These are phyloP conservation scores for Begonia masoniana DNA, from an alignment of 306 rosid genomes.

Conservation along the genomic window DNA sequence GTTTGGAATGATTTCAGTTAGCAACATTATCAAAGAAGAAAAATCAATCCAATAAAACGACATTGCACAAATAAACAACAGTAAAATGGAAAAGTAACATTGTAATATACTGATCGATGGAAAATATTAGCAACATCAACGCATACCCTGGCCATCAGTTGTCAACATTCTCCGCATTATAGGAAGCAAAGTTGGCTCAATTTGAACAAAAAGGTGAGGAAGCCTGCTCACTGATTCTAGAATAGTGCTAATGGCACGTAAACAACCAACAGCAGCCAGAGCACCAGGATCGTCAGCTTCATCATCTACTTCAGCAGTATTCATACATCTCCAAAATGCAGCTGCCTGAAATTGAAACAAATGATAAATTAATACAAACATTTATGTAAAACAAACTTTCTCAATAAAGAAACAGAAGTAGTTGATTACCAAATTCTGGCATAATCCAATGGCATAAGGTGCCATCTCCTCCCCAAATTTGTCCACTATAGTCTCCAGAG, in stretches of 20 bases:
- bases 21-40: too few relatives aligned
- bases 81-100: too few relatives aligned
- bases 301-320: conserved; percentile 81
- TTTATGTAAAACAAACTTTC: neutral
- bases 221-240: conserved; percentile 97
- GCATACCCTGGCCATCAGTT: conserved; percentile 84
- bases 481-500: conserved; percentile 95
- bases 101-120: too few relatives aligned
- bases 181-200: conserved; percentile 86
- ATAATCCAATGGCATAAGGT: conserved; percentile 88
- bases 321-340: conserved; percentile 96
- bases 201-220: conserved; percentile 65
- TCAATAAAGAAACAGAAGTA: neutral
- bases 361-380: neutral
- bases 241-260: conserved; percentile 91
- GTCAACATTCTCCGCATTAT: conserved; percentile 88
- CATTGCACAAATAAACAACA: too few relatives aligned
- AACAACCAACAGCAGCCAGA: conserved; percentile 89
- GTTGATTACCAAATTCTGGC: conserved; percentile 75
- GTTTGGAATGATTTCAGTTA: too few relatives aligned
- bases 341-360: conserved; percentile 35
- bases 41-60: too few relatives aligned
- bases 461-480: conserved; percentile 99
- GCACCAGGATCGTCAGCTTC: conserved; percentile 92
- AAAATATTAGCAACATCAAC: too few relatives aligned